Conservation (phyloP, 2,329 filamentous ascomycete species). For the Nemania sp. region DNA sequence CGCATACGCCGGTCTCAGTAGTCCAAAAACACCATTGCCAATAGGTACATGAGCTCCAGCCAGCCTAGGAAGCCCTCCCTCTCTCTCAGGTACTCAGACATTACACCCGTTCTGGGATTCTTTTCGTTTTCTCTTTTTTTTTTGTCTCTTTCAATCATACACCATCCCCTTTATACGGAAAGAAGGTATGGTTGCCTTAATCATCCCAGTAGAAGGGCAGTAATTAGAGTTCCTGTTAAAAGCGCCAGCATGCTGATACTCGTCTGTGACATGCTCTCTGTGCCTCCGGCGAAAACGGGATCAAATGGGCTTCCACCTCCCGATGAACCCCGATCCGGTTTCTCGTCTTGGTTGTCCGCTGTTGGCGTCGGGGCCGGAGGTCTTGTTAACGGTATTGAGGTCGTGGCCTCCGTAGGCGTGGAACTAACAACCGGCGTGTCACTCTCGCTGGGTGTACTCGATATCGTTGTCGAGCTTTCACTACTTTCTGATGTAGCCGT, state of each 20-base stretch:
- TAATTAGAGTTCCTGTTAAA: constrained; percentile 12
- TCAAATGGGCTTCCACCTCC: constrained; percentile 37
- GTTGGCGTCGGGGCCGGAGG: constrained; percentile 10
- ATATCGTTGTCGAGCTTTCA: constrained; percentile 7
- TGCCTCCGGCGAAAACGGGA: constrained; percentile 7
- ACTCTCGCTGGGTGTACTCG: constrained; percentile 4
- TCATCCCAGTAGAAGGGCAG: constrained; percentile 11
- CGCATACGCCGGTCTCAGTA: constrained; percentile 27
- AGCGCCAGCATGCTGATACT: neutral
- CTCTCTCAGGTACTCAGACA: constrained; percentile 8
- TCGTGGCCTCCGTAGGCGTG: constrained; percentile 8
- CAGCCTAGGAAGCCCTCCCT: neutral
- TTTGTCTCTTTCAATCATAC: too few species aligned
- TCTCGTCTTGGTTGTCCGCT: neutral
- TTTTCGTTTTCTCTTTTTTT: too few species aligned
- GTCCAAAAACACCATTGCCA: constrained; percentile 26
- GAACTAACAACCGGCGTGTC: constrained; percentile 6
- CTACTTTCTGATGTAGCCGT: constrained; percentile 7
- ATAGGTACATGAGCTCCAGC: neutral
- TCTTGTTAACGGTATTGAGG: constrained; percentile 3
- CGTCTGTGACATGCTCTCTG: constrained; percentile 4
- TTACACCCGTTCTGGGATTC: constrained; percentile 2
- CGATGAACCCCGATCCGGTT: constrained; percentile 14
- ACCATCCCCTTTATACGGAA: neutral
- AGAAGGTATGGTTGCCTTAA: too few species aligned